Percentiles rank a stretch among this genome's conserved stretches.
These are phyloP conservation scores for Gryganskiella cystojenkinii DNA, from an alignment of 192 early-diverging fungal species.

Conservation along the genomic window DNA sequence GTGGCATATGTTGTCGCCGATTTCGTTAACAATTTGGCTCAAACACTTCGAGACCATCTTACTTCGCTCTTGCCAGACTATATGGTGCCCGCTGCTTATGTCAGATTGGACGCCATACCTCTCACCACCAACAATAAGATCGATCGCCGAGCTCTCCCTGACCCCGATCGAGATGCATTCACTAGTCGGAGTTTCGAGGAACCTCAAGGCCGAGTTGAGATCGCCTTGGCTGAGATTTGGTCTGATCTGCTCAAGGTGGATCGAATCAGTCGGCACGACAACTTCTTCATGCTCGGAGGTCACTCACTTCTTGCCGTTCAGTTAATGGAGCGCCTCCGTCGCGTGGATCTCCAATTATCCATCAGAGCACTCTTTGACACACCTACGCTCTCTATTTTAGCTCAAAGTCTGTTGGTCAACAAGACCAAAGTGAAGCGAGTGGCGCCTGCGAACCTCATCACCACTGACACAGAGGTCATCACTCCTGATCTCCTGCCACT, in stretches of 20 bases:
- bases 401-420: background rate
- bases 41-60: slow-evolving; percentile 59
- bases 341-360: no score
- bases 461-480: background rate
- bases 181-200: no score
- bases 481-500: slow-evolving; percentile 6
- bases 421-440: background rate
- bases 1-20: slow-evolving; percentile 64
- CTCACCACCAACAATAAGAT: slow-evolving; percentile 33
- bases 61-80: slow-evolving; percentile 68
- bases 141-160: no score
- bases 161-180: no score
- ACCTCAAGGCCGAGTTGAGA: no score
- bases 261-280: no score
- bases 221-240: no score
- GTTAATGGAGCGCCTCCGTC: no score
- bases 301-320: no score
- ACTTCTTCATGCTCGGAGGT: no score
- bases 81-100: slow-evolving; percentile 66
- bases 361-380: background rate
- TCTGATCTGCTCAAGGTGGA: no score
- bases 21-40: slow-evolving; percentile 22
- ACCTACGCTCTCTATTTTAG: background rate
- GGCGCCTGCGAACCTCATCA: background rate
- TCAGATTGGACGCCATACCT: slow-evolving; percentile 31